These are phyloP conservation scores for Pseudocercospora fijiensis DNA, from an alignment of 2,329 filamentous ascomycete species.

Conservation along the genomic window DNA sequence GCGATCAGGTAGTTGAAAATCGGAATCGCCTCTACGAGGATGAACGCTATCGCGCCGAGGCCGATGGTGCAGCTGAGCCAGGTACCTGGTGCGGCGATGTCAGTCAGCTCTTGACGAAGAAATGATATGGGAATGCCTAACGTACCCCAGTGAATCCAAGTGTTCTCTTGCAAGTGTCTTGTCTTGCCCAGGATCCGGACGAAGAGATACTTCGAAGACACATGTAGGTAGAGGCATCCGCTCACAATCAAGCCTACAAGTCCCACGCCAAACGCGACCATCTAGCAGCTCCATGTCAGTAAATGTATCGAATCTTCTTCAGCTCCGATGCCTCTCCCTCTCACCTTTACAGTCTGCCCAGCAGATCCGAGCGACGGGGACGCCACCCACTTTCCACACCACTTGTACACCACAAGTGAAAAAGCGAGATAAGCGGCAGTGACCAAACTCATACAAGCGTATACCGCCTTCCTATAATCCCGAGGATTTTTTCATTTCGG, in stretches of 20 bases:
- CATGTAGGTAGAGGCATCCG: constrained; percentile 48
- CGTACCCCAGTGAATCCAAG: constrained; percentile 49
- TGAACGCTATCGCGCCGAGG: constrained; percentile 48
- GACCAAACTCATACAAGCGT: constrained; percentile 59
- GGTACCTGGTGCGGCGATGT: constrained; percentile 26
- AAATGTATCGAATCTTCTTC: too few relatives aligned
- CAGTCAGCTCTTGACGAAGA: not conserved
- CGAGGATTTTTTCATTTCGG: constrained; percentile 61
- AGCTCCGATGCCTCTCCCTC: too few relatives aligned
- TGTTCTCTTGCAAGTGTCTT: constrained; percentile 53
- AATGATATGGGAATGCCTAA: too few relatives aligned
- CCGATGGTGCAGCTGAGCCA: constrained; percentile 51
- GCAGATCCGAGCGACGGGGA: constrained; percentile 62
- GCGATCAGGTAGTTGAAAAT: constrained; percentile 56
- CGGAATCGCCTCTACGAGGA: constrained; percentile 54
- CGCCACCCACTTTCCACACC: constrained; percentile 62
- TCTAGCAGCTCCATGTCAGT: not conserved
- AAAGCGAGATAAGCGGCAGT: constrained; percentile 59
- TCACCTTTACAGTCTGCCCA: constrained; percentile 57
- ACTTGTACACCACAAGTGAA: constrained; percentile 61
- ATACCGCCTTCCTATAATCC: constrained; percentile 62
- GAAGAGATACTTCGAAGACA: constrained; percentile 57
- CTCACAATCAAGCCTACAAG: constrained; percentile 56
- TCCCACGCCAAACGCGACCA: constrained; percentile 56
- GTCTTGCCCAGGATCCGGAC: constrained; percentile 55